Conservation (phyloP, 1,284 basidiomycete genomes). For the Ganoderma multipileum region DNA sequence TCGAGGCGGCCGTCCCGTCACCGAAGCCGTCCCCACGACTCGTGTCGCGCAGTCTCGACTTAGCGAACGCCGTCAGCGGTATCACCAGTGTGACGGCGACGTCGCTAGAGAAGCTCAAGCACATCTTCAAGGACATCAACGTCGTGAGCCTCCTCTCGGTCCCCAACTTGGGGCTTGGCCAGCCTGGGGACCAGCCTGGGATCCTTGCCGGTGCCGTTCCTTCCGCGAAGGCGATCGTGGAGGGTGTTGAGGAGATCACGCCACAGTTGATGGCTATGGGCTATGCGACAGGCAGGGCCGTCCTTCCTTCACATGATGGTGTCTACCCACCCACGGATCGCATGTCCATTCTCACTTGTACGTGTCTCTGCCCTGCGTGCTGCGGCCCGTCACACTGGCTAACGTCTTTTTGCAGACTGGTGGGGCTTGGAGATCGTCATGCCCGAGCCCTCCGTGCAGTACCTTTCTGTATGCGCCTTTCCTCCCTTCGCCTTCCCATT, state of each 20-base stretch:
- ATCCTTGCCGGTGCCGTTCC: slow-evolving; percentile 76
- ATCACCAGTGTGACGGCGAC: slow-evolving; percentile 53
- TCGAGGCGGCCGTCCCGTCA: slow-evolving; percentile 16
- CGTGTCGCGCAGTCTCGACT: slow-evolving; percentile 16
- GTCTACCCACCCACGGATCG: slow-evolving; percentile 78
- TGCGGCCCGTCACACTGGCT: background rate
- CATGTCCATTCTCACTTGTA: slow-evolving; percentile 82
- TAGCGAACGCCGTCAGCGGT: slow-evolving; percentile 11
- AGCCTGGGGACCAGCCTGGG: slow-evolving; percentile 60
- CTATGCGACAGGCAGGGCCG: slow-evolving; percentile 71
- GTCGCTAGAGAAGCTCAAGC: slow-evolving; percentile 55
- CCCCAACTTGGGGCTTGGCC: slow-evolving; percentile 67
- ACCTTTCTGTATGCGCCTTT: slow-evolving; percentile 55
- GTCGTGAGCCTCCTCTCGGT: slow-evolving; percentile 61
- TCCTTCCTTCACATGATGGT: slow-evolving; percentile 73
- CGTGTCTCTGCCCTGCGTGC: slow-evolving; percentile 9
- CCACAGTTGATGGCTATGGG: slow-evolving; percentile 80
- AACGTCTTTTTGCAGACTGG: slow-evolving; percentile 61
- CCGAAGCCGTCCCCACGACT: slow-evolving; percentile 12
- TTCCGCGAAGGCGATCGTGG: slow-evolving; percentile 71
- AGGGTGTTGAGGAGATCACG: slow-evolving; percentile 73
- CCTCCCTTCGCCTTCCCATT: background rate
- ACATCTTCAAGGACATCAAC: slow-evolving; percentile 61
- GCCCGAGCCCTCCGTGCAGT: slow-evolving; percentile 68
- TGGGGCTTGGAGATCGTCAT: slow-evolving; percentile 82